These are phyloP conservation scores for Amyloporia xantha DNA, from an alignment of 768 basidiomycete genomes.

Conservation along the genomic window DNA sequence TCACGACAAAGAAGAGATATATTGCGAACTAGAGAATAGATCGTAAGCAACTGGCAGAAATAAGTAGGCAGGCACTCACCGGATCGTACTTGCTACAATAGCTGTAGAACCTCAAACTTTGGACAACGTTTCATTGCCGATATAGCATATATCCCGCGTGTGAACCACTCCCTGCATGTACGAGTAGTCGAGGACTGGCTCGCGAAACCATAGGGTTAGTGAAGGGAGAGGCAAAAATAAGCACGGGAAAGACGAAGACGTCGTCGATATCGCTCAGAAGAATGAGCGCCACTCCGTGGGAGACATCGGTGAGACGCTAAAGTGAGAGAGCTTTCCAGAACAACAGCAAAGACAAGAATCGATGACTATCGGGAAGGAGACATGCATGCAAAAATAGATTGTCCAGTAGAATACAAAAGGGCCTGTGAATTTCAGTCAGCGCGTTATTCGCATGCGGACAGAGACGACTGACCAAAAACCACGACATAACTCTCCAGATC, in stretches of 20 bases:
- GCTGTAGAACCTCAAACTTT: no score
- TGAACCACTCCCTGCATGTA: conserved; percentile 40
- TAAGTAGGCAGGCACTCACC: no score
- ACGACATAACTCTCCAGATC: conserved; percentile 17
- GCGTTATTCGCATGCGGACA: neutral
- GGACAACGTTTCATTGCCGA: no score
- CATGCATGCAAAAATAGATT: conserved; percentile 16
- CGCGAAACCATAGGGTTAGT: conserved; percentile 14
- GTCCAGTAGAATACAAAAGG: conserved; percentile 31
- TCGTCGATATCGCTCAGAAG: conserved; percentile 65
- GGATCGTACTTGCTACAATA: no score
- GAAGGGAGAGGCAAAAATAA: conserved; percentile 36
- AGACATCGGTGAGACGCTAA: conserved; percentile 64
- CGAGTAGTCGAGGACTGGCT: conserved; percentile 20
- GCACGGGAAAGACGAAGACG: conserved; percentile 24
- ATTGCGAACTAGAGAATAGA: no score
- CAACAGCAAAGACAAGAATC: conserved; percentile 7
- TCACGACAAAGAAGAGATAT: no score
- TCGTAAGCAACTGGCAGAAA: no score
- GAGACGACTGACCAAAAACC: conserved; percentile 34
- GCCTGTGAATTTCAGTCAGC: neutral
- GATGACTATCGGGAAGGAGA: neutral
- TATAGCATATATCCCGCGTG: conserved; percentile 42
- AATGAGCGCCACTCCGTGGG: conserved; percentile 76
- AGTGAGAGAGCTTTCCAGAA: conserved; percentile 61